phyloP scores from a whole-genome alignment of 768 basidiomycete genomes.

The Agaricus bisporus region DNA sequence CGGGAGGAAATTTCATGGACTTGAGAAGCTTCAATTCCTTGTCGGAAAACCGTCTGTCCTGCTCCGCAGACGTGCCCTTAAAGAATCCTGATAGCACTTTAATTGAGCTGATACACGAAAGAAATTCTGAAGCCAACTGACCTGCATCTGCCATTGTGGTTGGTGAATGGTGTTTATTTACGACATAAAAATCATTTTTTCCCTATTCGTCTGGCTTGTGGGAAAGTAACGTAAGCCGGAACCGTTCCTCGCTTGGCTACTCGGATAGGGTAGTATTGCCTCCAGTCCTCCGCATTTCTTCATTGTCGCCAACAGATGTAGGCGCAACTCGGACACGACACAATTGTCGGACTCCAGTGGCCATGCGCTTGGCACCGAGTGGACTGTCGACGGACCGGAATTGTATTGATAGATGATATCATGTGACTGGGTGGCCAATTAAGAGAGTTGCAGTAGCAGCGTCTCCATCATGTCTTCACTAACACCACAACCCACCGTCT shows the following conservation, averaged over 20 bases:
- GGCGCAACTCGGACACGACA: too few relatives aligned
- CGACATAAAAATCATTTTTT: neutral
- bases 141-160: conserved; percentile 14
- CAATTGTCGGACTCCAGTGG: too few relatives aligned
- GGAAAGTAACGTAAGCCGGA: neutral
- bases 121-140: neutral
- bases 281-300: too few relatives aligned
- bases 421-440: neutral
- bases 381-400: neutral
- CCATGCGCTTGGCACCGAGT: neutral
- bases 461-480: conserved; percentile 3
- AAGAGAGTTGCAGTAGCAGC: neutral
- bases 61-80: conserved; percentile 87
- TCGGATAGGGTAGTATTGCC: too few relatives aligned
- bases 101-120: neutral
- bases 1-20: conserved; percentile 82
- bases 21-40: conserved; percentile 90
- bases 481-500: conserved; percentile 2
- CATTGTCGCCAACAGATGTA: too few relatives aligned
- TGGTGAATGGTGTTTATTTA: neutral
- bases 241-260: too few relatives aligned
- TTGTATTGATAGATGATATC: neutral
- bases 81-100: conserved; percentile 56
- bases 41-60: conserved; percentile 91
- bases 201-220: neutral